phyloP scores from a whole-genome alignment of 345 rosid genomes.

The Psidium friedrichsthalianum region DNA sequence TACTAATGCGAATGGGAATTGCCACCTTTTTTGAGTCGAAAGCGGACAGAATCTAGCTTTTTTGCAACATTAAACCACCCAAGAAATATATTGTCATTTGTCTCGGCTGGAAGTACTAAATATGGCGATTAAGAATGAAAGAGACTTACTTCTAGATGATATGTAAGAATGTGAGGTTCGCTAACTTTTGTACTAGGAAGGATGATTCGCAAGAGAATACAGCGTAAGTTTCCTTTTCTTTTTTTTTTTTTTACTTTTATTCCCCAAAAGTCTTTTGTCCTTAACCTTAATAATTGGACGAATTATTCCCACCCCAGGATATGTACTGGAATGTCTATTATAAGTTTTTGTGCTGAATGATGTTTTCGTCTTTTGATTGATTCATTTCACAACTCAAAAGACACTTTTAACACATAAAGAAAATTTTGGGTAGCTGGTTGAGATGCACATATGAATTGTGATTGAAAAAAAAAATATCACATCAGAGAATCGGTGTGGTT shows the following conservation, averaged over 20 bases:
- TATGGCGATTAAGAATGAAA: background rate
- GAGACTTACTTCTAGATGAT: background rate
- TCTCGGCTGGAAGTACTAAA: background rate
- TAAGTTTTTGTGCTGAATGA: background rate
- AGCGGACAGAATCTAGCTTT: constrained; percentile 16
- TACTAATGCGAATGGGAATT: background rate
- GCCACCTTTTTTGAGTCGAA: background rate
- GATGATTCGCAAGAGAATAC: background rate
- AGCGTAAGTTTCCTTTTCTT: background rate
- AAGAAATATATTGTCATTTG: background rate
- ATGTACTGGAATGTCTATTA: background rate
- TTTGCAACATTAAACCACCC: background rate
- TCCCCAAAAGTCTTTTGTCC: background rate
- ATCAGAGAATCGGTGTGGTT: background rate
- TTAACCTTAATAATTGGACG: background rate
- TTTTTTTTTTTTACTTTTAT: background rate
- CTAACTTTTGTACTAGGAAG: background rate
- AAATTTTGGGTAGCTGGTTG: background rate
- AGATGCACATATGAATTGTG: fast-evolving
- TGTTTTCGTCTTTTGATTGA: background rate
- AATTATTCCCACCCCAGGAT: background rate
- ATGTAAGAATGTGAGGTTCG: background rate
- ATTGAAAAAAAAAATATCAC: fast-evolving
- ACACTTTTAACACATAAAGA: background rate
- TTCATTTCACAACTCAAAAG: background rate